phyloP scores from a whole-genome alignment of 2,329 filamentous ascomycete genomes.

The Xylariaceae sp. region DNA sequence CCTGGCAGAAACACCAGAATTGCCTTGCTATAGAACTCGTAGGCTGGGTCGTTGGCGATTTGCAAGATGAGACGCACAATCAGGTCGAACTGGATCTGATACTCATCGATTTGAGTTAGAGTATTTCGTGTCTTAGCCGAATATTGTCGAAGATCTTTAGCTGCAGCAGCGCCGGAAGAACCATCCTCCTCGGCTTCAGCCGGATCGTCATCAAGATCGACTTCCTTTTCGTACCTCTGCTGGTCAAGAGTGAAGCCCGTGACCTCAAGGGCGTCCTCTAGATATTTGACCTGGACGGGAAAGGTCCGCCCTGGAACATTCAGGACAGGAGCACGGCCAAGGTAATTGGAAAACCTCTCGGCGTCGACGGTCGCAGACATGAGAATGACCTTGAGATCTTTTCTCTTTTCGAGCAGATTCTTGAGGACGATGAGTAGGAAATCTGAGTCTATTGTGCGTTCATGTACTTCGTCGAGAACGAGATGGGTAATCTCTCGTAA shows the following conservation, averaged over 20 bases:
- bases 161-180: constrained; percentile 53
- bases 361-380: constrained; percentile 98
- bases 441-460: constrained; percentile 93
- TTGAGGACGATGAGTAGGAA: constrained; percentile 90
- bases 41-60: constrained; percentile 66
- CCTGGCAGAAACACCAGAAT: constrained; percentile 94
- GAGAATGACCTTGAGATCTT: constrained; percentile 84
- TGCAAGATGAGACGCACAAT: constrained; percentile 73
- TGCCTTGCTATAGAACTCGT: constrained; percentile 75
- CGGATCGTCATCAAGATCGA: constrained; percentile 61
- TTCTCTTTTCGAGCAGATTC: constrained; percentile 70
- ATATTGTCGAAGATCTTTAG: constrained; percentile 67
- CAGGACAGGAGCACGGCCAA: constrained; percentile 79
- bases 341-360: constrained; percentile 82
- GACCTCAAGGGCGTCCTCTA: constrained; percentile 89
- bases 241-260: constrained; percentile 67
- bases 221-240: constrained; percentile 49
- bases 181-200: constrained; percentile 47
- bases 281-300: constrained; percentile 79
- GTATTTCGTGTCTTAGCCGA: constrained; percentile 71
- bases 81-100: constrained; percentile 84
- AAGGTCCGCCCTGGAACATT: constrained; percentile 92
- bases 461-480: constrained; percentile 96
- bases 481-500: constrained; percentile 88
- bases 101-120: constrained; percentile 78